Base-by-base conservation (phyloP, 139 green algal species). In the Closterium sp. region DNA sequence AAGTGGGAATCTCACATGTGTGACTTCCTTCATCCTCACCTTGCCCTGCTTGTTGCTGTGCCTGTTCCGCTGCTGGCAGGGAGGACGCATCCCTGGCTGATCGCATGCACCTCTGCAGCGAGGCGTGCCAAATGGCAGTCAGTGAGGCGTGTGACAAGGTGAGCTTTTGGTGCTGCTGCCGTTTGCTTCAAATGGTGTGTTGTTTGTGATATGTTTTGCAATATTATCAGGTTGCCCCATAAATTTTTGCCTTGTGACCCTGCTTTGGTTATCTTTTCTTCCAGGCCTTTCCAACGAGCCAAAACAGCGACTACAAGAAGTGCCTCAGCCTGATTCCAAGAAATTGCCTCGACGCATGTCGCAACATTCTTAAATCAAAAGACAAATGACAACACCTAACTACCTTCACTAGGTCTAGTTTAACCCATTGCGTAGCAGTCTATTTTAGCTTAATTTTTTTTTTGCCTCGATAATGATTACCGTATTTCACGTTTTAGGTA, bases 91-190 rank as follows among this genome's bases (percentile, higher is more conserved):
- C 89, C 27, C 89, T 50, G n/a, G 10, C 85, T 22, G 89, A 92
- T 73, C 24, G 89, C 28, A 88, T 88, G 62, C 89, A 92, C n/a
- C 89, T 92, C 31, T 92, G 89, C 70, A 30, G 73, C 9, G 89
- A 92, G 34, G 89, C 89, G 13, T 92, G 89, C 70, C 89, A 92
- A 31, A 89, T 88, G 42, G 89, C 89, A n/a, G 73, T 87, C n/a
- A 92, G 89, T 89, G 89, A 92, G 17, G 89, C 89, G 11, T 92
- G 89, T 89, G 89, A 92, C 31, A 92, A 92, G 89, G 89, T 92
- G 89, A 38, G 70, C 79, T 86, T 10, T 10, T 86, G 79, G 24
- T 29, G 24, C 79, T 86, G 79, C 79, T 86, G 79, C 85, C 28
- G 1, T 87, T 87, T 87, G 85, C 27, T 31, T 87, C 79, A 17